Evolutionary conservation across 371 early-diverging fungal species (phyloP), one percentile per base, ranked within the genome.

Genomic region (Haplosporangium sp.): DNA sequence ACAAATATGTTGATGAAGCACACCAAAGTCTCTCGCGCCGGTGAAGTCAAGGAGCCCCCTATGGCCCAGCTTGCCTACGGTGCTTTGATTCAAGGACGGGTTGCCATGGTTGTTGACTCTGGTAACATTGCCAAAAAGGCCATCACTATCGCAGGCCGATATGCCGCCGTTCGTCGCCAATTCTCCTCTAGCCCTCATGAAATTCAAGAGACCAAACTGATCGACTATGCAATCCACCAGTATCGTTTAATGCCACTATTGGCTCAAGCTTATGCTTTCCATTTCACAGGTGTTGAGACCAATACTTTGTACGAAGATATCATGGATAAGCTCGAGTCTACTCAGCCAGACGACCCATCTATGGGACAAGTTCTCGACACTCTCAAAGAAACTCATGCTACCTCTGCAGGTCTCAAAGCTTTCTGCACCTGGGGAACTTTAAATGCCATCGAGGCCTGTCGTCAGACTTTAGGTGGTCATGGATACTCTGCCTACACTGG

Each of bases 401-500:
- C 96, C 56, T 91, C 91, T 62, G 96, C 96, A 17, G 97, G 97
- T 39, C 87, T 97, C 65, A 97, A 97, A 85, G 95, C 96, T 17
- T 96, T 95, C 77, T 95, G 96, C 85, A 97, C 97, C 4, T 96
- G 96, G 95, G 92, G 89, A 71, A 91, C 92, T 42, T 86, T 96
- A 39, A 91, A 89, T 74, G 94, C 92, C 37, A 91, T 90, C 74
- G 97, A 97, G 83, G 93, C 94, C 67, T 96, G 96, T 82, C 90
- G 97, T 20, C 96, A 96, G 85, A 86, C 95, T 4, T 88, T 94
- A 61, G 97, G 97, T 69, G 94, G 97, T n/a, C 97, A 96, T 73
- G 97, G 97, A 7, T 97, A 96, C 86, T 94, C 94, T 47, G 89
- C 94, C 34, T 96, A 96, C 87, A 94, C 95, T 3, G 97, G 96